Conservation (phyloP, 208 protist genomes). For the Crithidia mellificae region DNA sequence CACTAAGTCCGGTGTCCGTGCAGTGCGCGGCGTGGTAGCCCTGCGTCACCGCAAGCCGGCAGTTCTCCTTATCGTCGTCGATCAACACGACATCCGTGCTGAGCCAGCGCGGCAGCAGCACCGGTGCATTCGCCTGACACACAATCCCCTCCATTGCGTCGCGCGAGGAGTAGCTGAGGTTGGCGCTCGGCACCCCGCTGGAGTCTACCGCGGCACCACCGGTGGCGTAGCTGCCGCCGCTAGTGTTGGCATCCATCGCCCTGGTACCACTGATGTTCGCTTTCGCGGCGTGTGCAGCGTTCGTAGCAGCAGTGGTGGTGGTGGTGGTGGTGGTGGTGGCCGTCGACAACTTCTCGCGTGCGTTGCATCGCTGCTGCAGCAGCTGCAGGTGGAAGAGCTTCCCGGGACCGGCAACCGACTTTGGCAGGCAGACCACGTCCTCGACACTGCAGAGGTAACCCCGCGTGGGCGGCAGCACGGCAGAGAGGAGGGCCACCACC, state of each 20-base stretch:
- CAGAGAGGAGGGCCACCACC: slow-evolving; percentile 33
- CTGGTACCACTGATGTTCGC: too few relatives aligned
- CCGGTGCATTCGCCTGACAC: neutral
- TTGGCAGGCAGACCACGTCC: slow-evolving; percentile 40
- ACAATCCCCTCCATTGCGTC: neutral
- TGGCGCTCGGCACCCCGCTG: neutral
- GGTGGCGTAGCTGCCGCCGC: neutral
- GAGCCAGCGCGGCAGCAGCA: slow-evolving; percentile 33
- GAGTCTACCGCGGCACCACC: neutral
- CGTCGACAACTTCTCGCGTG: slow-evolving; percentile 9
- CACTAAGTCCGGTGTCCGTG: slow-evolving; percentile 31
- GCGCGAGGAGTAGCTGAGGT: neutral
- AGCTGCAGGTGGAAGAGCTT: slow-evolving; percentile 33
- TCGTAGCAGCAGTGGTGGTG: too few relatives aligned
- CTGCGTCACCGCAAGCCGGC: slow-evolving; percentile 30
- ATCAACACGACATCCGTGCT: slow-evolving; percentile 49
- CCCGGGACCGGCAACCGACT: slow-evolving; percentile 24
- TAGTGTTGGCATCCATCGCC: neutral
- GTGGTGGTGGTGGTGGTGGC: neutral
- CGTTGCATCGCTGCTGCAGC: slow-evolving; percentile 32
- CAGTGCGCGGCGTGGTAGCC: slow-evolving; percentile 42
- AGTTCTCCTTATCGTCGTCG: slow-evolving; percentile 47
- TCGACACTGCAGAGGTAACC: slow-evolving; percentile 28
- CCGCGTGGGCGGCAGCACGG: slow-evolving; percentile 30
- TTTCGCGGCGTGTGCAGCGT: too few relatives aligned